These are phyloP conservation scores for Pseudogymnoascus sp. DNA, from an alignment of 2,329 filamentous ascomycete genomes.

Conservation along the genomic window DNA sequence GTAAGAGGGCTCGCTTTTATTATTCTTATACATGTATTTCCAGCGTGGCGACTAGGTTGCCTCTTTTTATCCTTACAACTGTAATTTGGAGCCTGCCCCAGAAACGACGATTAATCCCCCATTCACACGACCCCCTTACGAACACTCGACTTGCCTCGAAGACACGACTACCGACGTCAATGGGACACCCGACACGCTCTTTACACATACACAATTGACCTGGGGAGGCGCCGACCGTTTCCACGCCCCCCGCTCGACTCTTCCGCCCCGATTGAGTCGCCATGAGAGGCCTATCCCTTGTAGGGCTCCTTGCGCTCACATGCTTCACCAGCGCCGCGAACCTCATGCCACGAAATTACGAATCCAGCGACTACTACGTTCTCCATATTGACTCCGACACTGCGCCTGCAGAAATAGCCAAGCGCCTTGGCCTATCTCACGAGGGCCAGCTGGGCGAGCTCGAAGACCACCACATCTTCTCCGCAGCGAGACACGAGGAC, in stretches of 20 bases:
- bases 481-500: slow-evolving; percentile 50
- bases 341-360: slow-evolving; percentile 59
- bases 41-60: background rate
- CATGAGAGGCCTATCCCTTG: slow-evolving; percentile 35
- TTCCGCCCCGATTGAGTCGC: slow-evolving; percentile 12
- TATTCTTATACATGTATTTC: slow-evolving; percentile 2
- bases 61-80: background rate
- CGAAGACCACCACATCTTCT: slow-evolving; percentile 76
- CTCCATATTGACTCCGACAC: slow-evolving; percentile 65
- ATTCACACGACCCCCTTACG: background rate
- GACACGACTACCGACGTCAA: background rate
- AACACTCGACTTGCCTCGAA: background rate
- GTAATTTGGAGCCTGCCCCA: background rate
- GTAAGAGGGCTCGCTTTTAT: background rate
- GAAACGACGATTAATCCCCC: background rate
- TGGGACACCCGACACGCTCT: background rate
- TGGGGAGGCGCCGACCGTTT: background rate
- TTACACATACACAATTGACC: background rate
- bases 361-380: slow-evolving; percentile 84
- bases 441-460: slow-evolving; percentile 76
- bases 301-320: slow-evolving; percentile 46
- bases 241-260: background rate
- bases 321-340: slow-evolving; percentile 37
- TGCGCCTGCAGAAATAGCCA: slow-evolving; percentile 61
- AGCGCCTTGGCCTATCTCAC: slow-evolving; percentile 64